Percentiles rank a stretch among this genome's conserved stretches.
phyloP scores from a whole-genome alignment of 495 filamentous ascomycete species.

The Penicillium verhagenii region DNA sequence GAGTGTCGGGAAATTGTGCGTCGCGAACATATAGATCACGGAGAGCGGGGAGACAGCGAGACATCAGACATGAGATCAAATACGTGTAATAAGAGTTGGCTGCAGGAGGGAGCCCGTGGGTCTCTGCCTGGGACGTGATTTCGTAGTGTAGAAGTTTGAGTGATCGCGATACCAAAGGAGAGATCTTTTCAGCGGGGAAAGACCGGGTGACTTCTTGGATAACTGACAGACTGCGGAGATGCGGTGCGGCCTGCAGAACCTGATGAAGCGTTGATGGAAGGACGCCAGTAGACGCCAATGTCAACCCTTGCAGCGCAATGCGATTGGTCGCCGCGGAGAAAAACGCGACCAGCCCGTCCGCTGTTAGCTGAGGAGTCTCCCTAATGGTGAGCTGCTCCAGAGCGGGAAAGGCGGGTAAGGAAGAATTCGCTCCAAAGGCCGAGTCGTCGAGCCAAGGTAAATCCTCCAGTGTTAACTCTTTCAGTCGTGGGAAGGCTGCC shows the following conservation, averaged over 20 bases:
- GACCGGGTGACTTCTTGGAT: slow-evolving; percentile 62
- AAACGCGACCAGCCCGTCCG: slow-evolving; percentile 63
- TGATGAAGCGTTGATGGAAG: slow-evolving; percentile 59
- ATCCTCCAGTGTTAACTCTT: slow-evolving; percentile 68
- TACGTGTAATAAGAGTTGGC: slow-evolving; percentile 78
- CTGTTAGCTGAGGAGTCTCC: slow-evolving; percentile 66
- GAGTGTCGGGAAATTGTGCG: slow-evolving; percentile 68
- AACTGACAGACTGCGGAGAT: slow-evolving; percentile 64
- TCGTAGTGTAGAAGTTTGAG: slow-evolving; percentile 77
- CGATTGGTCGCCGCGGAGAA: slow-evolving; percentile 52
- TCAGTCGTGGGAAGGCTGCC: slow-evolving; percentile 61
- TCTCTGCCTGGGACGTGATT: slow-evolving; percentile 58
- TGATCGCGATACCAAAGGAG: slow-evolving; percentile 62
- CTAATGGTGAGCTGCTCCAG: slow-evolving; percentile 67
- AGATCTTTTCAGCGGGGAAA: slow-evolving; percentile 60
- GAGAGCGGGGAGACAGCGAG: slow-evolving; percentile 70
- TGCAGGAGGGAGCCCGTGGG: slow-evolving; percentile 56
- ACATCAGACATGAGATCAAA: slow-evolving; percentile 75
- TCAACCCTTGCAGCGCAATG: slow-evolving; percentile 56
- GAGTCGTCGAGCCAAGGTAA: slow-evolving; percentile 71
- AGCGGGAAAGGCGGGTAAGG: slow-evolving; percentile 65
- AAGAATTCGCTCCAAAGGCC: slow-evolving; percentile 59
- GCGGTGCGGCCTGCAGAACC: slow-evolving; percentile 60
- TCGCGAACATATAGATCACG: slow-evolving; percentile 82
- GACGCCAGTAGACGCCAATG: slow-evolving; percentile 65